Evolutionary conservation across 1,284 basidiomycete genomes (phyloP), one percentile per base, ranked within the genome.

Genomic region (Puccinia triticina): DNA sequence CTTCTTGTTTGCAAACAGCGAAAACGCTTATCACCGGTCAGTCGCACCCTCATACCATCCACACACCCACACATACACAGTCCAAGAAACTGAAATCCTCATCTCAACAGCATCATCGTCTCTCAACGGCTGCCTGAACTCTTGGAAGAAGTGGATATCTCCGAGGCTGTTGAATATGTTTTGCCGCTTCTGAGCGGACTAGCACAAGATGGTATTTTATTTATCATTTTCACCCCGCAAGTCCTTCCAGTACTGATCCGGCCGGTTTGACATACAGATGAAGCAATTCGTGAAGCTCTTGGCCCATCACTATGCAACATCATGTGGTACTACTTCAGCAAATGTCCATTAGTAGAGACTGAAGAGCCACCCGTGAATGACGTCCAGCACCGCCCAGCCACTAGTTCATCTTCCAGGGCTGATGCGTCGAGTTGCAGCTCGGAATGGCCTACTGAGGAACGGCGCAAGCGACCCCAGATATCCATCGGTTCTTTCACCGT

Each of bases 91-190:
- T 53, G 53, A 57, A 43, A 12, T 21, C 53, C 37, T 76, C n/a
- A 59, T 53, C 40, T 67, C 46, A 50, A 14, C 21, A 81, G 78
- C 4, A 34, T 81, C 23, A 72, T 81, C n/a, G 78, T 81, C 32
- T 81, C 78, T 46, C 78, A 81, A 26, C 50, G 78, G 40, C 46
- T 81, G 14, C 78, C 78, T 5, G 78, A 81, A 64, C 71, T 81
- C 14, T 64, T 81, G 67, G 78, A 81, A 43, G 78, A 81, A 32
- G 78, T 81, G 50, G 78, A 81, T 40, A 81, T 81, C 12, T 57
- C 57, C n/a, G 78, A 81, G 73, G 78, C 78, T 43, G 78, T 81
- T 23, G 78, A 81, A 74, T 81, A 81, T 32, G 78, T 81, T n/a
- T 64, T 81, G 66, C 78, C 78, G 43, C 69, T 81, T 18, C 53